Evolutionary conservation across 2,329 filamentous ascomycete genomes (phyloP).

Genomic region (Fusarium vanettenii): DNA sequence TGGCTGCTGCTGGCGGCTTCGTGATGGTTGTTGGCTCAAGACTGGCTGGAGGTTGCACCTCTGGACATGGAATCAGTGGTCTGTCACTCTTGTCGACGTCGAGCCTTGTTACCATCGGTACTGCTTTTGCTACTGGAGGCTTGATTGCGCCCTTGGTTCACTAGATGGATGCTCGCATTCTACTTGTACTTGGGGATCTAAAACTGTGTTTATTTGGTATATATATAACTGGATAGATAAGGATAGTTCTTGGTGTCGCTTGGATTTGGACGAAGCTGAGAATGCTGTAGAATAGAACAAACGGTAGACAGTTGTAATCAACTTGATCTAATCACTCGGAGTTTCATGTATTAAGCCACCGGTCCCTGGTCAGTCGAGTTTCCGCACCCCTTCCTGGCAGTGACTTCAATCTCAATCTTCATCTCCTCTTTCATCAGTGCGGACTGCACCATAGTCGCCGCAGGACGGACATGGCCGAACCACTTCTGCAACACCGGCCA

Average conservation of each 20-base stretch:
- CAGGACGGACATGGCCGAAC: conserved; percentile 62
- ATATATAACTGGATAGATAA: not conserved
- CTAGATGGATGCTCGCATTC: conserved; percentile 8
- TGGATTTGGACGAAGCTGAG: not conserved
- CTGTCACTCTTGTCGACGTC: conserved; percentile 71
- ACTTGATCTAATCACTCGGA: not conserved
- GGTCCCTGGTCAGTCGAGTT: not conserved
- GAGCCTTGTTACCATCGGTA: conserved; percentile 70
- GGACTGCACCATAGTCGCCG: conserved; percentile 65
- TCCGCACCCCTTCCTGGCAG: conserved; percentile 49
- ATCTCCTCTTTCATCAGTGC: conserved; percentile 62
- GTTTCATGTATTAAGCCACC: not conserved
- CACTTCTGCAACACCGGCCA: conserved; percentile 63
- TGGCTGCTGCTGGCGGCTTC: conserved; percentile 65
- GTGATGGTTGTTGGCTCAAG: conserved; percentile 70
- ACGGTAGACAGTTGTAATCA: not conserved
- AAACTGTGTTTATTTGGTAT: not conserved
- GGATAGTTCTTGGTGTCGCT: not conserved
- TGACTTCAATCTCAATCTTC: conserved; percentile 59
- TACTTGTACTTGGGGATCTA: not conserved
- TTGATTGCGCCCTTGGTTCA: conserved; percentile 45
- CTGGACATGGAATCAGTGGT: conserved; percentile 76
- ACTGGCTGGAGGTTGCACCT: conserved; percentile 74
- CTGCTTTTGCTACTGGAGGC: conserved; percentile 66
- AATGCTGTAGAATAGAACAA: not conserved